Percentiles rank a stretch among this genome's conserved stretches.
Evolutionary conservation across 768 basidiomycete species (phyloP).

Genomic region (Fistulinella prunicolor): DNA sequence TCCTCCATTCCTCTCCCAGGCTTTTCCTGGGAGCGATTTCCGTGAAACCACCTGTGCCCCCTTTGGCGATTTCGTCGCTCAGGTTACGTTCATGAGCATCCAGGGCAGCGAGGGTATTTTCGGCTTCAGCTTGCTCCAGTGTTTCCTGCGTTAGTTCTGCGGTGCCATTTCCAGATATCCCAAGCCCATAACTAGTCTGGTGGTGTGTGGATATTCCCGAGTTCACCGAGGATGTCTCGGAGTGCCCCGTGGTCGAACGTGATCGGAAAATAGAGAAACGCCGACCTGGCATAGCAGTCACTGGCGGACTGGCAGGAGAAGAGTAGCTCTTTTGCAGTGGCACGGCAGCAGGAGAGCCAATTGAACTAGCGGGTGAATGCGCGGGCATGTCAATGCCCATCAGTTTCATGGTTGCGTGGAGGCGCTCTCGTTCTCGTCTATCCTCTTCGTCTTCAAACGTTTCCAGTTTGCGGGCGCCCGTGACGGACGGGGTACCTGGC

Average conservation of each 20-base stretch:
- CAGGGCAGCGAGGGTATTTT: conserved; percentile 70
- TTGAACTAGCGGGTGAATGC: conserved; percentile 35
- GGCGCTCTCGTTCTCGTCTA: conserved; percentile 76
- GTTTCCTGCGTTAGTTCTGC: conserved; percentile 69
- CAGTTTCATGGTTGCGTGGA: conserved; percentile 89
- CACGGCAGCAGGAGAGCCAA: conserved; percentile 30
- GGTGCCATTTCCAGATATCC: conserved; percentile 24
- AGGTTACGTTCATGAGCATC: conserved; percentile 75
- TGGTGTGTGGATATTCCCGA: conserved; percentile 41
- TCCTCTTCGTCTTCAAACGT: conserved; percentile 93
- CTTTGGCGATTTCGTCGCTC: conserved; percentile 74
- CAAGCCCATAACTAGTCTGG: conserved; percentile 31
- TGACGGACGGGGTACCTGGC: conserved; percentile 54
- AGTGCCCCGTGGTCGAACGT: conserved; percentile 40
- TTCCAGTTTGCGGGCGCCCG: conserved; percentile 74
- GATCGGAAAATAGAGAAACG: conserved; percentile 75
- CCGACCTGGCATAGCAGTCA: conserved; percentile 30
- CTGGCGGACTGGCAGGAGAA: conserved; percentile 33
- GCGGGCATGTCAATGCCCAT: conserved; percentile 82
- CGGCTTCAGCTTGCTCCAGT: conserved; percentile 74
- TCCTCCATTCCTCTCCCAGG: conserved; percentile 51
- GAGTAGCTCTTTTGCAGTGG: conserved; percentile 41
- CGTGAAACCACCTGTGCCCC: conserved; percentile 71
- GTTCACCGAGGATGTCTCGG: conserved; percentile 48
- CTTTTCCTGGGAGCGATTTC: conserved; percentile 57